phyloP scores from a whole-genome alignment of 495 filamentous ascomycete species.

The Letharia lupina region DNA sequence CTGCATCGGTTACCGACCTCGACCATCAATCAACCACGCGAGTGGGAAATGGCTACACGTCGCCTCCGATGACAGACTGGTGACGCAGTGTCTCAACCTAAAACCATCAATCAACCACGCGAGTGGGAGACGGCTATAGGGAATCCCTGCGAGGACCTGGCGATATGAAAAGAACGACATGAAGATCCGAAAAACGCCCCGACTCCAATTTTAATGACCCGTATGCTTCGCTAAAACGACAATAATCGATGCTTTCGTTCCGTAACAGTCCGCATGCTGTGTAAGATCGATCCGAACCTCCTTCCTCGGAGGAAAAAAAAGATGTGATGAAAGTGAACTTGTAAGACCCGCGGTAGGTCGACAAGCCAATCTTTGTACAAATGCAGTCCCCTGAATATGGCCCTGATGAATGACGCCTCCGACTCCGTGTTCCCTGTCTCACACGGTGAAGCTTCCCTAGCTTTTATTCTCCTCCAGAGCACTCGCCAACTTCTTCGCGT shows the following conservation, averaged over 20 bases:
- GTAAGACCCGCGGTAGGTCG: not conserved
- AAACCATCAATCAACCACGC: constrained; percentile 1
- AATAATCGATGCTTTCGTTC: not conserved
- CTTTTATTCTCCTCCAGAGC: constrained; percentile 20
- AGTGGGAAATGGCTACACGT: not conserved
- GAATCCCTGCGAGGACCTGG: not conserved
- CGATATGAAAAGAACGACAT: not conserved
- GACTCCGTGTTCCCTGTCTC: not conserved
- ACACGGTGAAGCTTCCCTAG: not conserved
- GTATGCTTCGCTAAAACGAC: constrained; percentile 14
- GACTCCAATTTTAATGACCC: constrained; percentile 11
- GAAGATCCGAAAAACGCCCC: not conserved
- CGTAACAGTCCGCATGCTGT: constrained; percentile 4
- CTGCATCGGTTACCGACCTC: not conserved
- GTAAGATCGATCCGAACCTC: not conserved
- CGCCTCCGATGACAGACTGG: not conserved
- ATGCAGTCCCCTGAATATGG: not conserved
- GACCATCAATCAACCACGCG: not conserved
- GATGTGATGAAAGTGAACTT: constrained; percentile 1
- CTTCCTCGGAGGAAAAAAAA: not conserved
- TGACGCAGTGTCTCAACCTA: not conserved
- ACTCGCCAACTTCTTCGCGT: constrained; percentile 15
- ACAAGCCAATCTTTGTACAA: constrained; percentile 9
- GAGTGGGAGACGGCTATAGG: not conserved
- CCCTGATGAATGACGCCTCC: not conserved